A percentile compares a stretch with the other conserved stretches of the same genome.
phyloP scores from a whole-genome alignment of 306 rosid genomes.

The Cyamopsis tetragonoloba region DNA sequence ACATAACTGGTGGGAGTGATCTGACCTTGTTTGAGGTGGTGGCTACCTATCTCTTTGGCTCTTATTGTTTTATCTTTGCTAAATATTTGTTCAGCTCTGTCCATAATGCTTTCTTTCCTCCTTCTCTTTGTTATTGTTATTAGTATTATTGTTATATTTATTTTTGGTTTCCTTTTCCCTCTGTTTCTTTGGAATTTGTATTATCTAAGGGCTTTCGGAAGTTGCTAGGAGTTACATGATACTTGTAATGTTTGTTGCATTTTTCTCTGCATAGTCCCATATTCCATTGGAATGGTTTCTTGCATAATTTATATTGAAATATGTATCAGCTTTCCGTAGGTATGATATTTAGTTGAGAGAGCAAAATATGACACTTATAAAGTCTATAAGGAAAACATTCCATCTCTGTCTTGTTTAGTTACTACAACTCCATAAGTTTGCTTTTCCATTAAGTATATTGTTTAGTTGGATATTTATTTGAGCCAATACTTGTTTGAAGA shows the following conservation, averaged over 20 bases:
- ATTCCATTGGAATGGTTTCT: neutral
- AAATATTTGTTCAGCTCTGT: neutral
- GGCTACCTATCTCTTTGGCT: neutral
- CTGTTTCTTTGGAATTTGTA: neutral
- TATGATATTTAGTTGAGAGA: neutral
- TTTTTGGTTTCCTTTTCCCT: neutral
- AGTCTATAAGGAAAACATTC: neutral
- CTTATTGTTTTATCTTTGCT: no score
- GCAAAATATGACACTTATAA: neutral
- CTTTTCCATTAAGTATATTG: neutral
- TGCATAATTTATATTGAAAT: neutral
- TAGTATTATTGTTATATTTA: no score
- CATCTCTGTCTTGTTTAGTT: neutral
- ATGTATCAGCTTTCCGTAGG: neutral
- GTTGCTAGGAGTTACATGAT: neutral
- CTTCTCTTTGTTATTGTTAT: neutral
- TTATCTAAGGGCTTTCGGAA: neutral
- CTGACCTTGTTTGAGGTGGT: conserved; percentile 91
- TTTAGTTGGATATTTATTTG: neutral
- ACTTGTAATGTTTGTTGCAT: neutral
- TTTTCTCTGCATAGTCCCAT: neutral
- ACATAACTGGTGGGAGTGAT: conserved; percentile 84
- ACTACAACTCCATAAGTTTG: neutral
- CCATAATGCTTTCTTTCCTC: neutral
- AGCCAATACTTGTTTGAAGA: conserved; percentile 9